Conservation (phyloP, 192 early-diverging fungal species). For the Chytriomyces confervae region DNA sequence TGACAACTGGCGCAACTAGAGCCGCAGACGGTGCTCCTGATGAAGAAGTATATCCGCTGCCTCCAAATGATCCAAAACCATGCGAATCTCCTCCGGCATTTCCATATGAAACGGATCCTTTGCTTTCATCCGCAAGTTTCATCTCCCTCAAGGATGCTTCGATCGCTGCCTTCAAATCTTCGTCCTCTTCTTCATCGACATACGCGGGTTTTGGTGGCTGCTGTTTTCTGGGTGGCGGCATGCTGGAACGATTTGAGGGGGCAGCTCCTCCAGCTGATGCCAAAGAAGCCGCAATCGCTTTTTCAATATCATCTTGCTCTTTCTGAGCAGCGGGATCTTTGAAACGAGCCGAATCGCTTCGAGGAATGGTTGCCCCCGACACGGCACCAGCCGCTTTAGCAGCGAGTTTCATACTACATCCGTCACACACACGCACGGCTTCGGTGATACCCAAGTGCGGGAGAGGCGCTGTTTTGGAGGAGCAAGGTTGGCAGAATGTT, state of each 20-base stretch:
- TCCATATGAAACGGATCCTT: slow-evolving; percentile 21
- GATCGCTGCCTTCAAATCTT: slow-evolving; percentile 91
- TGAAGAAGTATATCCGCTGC: slow-evolving; percentile 23
- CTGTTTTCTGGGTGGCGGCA: slow-evolving; percentile 2
- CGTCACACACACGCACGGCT: slow-evolving; percentile 94
- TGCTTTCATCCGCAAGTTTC: slow-evolving; percentile 48
- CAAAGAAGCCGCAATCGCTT: slow-evolving; percentile 50
- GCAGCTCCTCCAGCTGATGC: slow-evolving; percentile 22
- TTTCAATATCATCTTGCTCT: slow-evolving; percentile 54
- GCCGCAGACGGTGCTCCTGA: background rate
- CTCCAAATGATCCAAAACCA: slow-evolving; percentile 25
- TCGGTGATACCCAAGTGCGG: slow-evolving; percentile 87
- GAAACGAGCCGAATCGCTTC: background rate
- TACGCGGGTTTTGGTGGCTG: slow-evolving; percentile 15
- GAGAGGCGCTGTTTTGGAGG: slow-evolving; percentile 82
- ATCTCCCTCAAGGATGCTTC: slow-evolving; percentile 85
- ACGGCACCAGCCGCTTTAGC: slow-evolving; percentile 43
- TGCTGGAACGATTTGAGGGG: background rate
- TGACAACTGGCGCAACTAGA: slow-evolving; percentile 27
- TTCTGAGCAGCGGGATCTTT: slow-evolving; percentile 33
- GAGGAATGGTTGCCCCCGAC: slow-evolving; percentile 6
- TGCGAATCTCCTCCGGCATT: background rate
- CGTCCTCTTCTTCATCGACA: slow-evolving; percentile 71
- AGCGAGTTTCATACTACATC: slow-evolving; percentile 80
- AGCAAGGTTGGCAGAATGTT: slow-evolving; percentile 93